Evolutionary conservation across 2,329 filamentous ascomycete species (phyloP).

Genomic region (Fusarium paranaense): DNA sequence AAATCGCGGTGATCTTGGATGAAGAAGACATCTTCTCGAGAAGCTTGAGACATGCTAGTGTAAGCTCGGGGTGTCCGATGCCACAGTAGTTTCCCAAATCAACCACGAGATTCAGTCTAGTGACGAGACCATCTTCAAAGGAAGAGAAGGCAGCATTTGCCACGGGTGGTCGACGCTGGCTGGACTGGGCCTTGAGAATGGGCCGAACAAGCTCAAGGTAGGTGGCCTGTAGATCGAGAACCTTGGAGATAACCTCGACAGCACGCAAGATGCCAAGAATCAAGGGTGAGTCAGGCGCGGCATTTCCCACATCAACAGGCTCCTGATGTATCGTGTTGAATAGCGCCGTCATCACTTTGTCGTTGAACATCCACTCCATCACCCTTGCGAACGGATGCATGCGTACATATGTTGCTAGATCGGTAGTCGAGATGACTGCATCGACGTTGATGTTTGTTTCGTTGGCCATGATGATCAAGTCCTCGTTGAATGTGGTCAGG

Average conservation of each 20-base stretch:
- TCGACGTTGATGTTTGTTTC: constrained; percentile 82
- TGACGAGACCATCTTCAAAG: constrained; percentile 91
- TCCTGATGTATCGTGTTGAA: constrained; percentile 85
- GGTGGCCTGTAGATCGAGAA: constrained; percentile 89
- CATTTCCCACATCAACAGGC: constrained; percentile 75
- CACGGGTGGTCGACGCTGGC: constrained; percentile 69
- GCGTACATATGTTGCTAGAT: constrained; percentile 82
- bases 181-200: constrained; percentile 75
- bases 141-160: constrained; percentile 79
- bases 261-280: constrained; percentile 82
- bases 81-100: constrained; percentile 89
- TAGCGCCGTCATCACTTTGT: constrained; percentile 83
- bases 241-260: constrained; percentile 85
- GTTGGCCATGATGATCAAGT: constrained; percentile 87
- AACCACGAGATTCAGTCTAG: constrained; percentile 81
- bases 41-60: constrained; percentile 82
- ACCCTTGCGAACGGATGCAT: constrained; percentile 93
- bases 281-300: constrained; percentile 81
- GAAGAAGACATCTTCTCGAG: constrained; percentile 90
- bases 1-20: constrained; percentile 79
- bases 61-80: constrained; percentile 83
- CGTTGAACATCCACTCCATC: constrained; percentile 99
- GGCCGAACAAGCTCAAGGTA: constrained; percentile 91
- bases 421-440: constrained; percentile 77
- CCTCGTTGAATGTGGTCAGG: constrained; percentile 90